Base-by-base conservation (phyloP, 2,329 filamentous ascomycete genomes). In the Cryphonectria parasitica region DNA sequence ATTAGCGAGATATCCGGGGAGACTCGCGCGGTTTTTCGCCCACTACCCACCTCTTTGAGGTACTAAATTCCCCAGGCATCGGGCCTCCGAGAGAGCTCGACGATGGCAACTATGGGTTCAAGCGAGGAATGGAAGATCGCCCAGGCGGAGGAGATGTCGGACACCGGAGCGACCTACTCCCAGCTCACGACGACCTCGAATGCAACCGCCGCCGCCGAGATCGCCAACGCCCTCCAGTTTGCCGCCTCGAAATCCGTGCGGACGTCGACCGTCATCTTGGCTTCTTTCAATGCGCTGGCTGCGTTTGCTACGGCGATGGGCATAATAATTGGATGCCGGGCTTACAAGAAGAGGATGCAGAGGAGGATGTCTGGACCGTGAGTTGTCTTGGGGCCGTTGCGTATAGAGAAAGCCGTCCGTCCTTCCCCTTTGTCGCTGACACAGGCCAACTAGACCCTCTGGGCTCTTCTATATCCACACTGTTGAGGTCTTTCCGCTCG, bases 221-320 rank as follows among this genome's bases (percentile, higher is more conserved):
- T 87, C 72, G 83, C 86, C 74, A 85, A 86, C 75, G 77, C 87
- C 73, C 82, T 88, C 74, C 82, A 80, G 70, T 86, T 88, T 73
- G 83, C 83, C 41, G 82, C 84, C 22, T 84, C 84, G 73, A 88
- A 85, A 75, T 89, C 88, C 45, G 83, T 89, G 75, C 83, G 89
- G 74, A 89, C 86, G 25, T 89, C 88, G 34, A 88, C 87, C 60
- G 86, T 90, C 69, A 88, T 90, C 71, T 82, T 91, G 68, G 86
- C 88, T 49, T 80, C 83, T 69, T 90, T 90, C 80, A 91, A 91
- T 77, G 83, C 87, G 31, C 77, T 89, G 67, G 86, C 86, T 25
- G 88, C 88, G 5, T 84, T 88, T 69, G 82, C 83, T 25, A 88
- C 88, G 8, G 85, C 86, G 13, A 74, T 82, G 36, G 87, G 87